Base-by-base conservation (phyloP, 352 stramenopile species). In the Phytophthora citricola region DNA sequence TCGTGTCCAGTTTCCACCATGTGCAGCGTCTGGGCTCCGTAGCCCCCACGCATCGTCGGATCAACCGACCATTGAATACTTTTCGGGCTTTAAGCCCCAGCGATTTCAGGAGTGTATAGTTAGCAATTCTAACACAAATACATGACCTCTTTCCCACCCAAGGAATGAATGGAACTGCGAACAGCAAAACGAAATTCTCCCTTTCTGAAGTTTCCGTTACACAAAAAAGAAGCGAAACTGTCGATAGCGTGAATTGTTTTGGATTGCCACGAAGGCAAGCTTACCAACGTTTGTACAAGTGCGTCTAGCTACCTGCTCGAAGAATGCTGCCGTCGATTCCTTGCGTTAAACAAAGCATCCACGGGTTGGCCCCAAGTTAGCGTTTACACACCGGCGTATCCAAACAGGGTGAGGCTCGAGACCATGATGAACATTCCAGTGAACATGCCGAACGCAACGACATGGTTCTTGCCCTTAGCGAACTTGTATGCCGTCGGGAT, bases 401-500 rank as follows among this genome's bases (percentile, higher is more conserved):
- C 76, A 56, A 98, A 97, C 41, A 97, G 63, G 4, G 96, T 91
- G 46, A 98, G 74, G 40, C 86, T 97, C 5, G 89, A 50, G n/a
- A 94, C 85, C 72, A 98, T 98, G 63, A 98, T 75, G 17, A 78
- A 76, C 85, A 97, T 96, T 12, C 92, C 92, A 7, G 45, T 29
- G 62, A 97, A 84, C 55, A 94, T 87, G 27, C 83, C 87, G 29
- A 91, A 59, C 5, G 91, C 90, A 5, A 97, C 83, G 24, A 96
- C 76, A 17, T 82, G 69, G 3, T 73, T 92, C 58, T 96, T 83
- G 20, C 83, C 74, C 17, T 79, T 76, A 40, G 94, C 91, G 48
- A 97, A 97, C 57, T 87, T 83, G 80, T 95, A 87, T 14, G 92
- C 92, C 1, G 93, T 98, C 14, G 93, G 95, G 17, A 98, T 67